Evolutionary conservation across 345 rosid genomes (phyloP).

Genomic region (Nasturtium officinale): DNA sequence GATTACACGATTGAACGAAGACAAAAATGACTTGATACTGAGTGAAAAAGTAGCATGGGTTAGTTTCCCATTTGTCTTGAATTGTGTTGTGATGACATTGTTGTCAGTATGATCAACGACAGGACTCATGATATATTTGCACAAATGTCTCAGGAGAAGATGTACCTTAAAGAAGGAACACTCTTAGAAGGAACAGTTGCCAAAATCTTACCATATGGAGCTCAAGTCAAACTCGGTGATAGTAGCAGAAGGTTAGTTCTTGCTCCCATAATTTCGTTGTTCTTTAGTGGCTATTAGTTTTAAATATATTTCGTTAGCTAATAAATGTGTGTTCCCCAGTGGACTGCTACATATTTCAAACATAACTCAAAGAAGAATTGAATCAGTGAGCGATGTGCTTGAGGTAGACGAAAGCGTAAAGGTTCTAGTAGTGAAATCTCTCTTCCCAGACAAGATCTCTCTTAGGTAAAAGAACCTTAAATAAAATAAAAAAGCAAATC

Average conservation of each 20-base stretch:
- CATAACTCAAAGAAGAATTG: conserved; percentile 55
- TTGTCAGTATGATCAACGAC: background rate
- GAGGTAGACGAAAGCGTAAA: conserved; percentile 70
- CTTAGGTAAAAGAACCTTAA: conserved; percentile 57
- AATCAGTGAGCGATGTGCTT: conserved; percentile 66
- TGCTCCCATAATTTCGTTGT: background rate
- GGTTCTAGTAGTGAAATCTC: conserved; percentile 78
- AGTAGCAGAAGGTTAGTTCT: conserved; percentile 73
- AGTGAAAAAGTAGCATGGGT: conserved; percentile 91
- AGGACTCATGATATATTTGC: conserved; percentile 16
- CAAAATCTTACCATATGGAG: conserved; percentile 83
- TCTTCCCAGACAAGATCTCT: conserved; percentile 76
- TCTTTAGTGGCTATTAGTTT: background rate
- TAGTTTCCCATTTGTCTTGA: background rate
- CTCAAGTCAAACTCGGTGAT: conserved; percentile 78
- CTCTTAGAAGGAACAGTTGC: conserved; percentile 82
- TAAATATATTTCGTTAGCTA: background rate
- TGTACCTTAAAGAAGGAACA: conserved; percentile 80
- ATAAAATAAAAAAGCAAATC: background rate
- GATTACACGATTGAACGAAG: conserved; percentile 67
- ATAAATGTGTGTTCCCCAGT: conserved; percentile 47
- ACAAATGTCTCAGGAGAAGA: conserved; percentile 61
- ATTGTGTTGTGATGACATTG: background rate
- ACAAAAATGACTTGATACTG: conserved; percentile 72
- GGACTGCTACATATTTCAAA: conserved; percentile 92